Percentiles rank a stretch among this genome's conserved stretches.
Conservation (phyloP, 73 alveolate genomes). For the Paramecium sexaurelia region DNA sequence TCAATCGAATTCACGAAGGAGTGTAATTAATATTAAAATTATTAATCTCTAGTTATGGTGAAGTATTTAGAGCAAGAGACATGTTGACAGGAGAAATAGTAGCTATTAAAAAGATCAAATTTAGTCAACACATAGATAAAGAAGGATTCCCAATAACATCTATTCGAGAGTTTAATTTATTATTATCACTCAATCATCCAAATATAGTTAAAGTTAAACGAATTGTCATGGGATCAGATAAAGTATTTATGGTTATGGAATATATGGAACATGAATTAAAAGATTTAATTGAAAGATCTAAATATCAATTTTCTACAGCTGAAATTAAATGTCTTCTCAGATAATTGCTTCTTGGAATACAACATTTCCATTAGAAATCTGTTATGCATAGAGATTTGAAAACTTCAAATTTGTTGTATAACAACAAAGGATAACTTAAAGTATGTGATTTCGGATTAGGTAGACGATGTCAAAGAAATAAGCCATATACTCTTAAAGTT, state of each 20-base stretch:
- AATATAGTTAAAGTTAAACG: conserved; percentile 88
- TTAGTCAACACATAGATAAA: conserved; percentile 80
- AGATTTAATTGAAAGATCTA: conserved; percentile 74
- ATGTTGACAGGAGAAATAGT: conserved; percentile 77
- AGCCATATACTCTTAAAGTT: conserved; percentile 81
- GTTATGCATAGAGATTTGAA: conserved; percentile 87
- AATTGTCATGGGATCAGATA: conserved; percentile 83
- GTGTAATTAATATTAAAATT: conserved; percentile 66
- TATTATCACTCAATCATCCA: conserved; percentile 87
- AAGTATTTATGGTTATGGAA: conserved; percentile 91
- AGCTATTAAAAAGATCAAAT: conserved; percentile 91
- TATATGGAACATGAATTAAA: conserved; percentile 95
- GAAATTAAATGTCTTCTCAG: conserved; percentile 57
- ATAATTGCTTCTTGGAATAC: conserved; percentile 73
- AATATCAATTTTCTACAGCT: conserved; percentile 34
- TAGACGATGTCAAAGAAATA: conserved; percentile 53
- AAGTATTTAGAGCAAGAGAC: conserved; percentile 88
- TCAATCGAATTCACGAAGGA: conserved; percentile 86
- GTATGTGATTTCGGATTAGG: conserved; percentile 85
- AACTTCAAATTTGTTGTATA: conserved; percentile 79
- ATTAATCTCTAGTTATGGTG: conserved; percentile 74
- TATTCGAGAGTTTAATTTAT: conserved; percentile 92
- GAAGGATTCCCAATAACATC: too few relatives aligned
- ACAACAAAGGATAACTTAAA: conserved; percentile 76
- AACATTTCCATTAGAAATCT: conserved; percentile 74